phyloP scores from a whole-genome alignment of 345 rosid species.

The Pugionium dolabratum region DNA sequence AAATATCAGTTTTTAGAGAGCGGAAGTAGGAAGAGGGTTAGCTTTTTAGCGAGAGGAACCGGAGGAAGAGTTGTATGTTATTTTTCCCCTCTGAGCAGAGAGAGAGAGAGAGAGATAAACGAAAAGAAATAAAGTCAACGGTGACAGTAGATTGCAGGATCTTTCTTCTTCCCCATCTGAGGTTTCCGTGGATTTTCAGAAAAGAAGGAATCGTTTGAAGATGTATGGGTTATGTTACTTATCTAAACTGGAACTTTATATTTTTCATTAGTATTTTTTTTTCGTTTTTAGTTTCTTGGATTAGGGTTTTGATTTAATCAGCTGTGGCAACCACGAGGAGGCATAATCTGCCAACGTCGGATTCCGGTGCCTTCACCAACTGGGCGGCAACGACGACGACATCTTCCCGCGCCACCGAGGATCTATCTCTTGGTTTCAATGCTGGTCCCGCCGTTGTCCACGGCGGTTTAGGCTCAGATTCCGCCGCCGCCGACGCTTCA shows the following conservation, averaged over 20 bases:
- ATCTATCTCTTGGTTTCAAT: slow-evolving; percentile 96
- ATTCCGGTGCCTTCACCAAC: slow-evolving; percentile 91
- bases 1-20: background rate
- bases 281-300: background rate
- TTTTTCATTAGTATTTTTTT: background rate
- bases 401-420: slow-evolving; percentile 69
- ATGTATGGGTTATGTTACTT: too few relatives aligned
- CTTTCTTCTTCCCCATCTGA: background rate
- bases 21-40: slow-evolving; percentile 17
- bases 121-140: slow-evolving; percentile 11
- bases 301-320: slow-evolving; percentile 46
- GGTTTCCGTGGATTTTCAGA: background rate
- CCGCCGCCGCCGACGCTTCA: slow-evolving; percentile 45
- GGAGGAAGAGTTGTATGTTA: slow-evolving; percentile 7
- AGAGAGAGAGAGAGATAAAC: slow-evolving; percentile 7
- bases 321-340: slow-evolving; percentile 97
- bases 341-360: slow-evolving; percentile 61
- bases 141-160: slow-evolving; percentile 22
- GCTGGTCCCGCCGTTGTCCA: slow-evolving; percentile 61
- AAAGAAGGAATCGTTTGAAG: too few relatives aligned
- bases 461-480: slow-evolving; percentile 39
- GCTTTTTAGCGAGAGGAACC: slow-evolving; percentile 20
- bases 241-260: background rate
- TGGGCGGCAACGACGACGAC: slow-evolving; percentile 70
- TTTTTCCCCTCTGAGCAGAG: background rate